Evolutionary conservation across 495 filamentous ascomycete species (phyloP).

Genomic region (Penicillium cinerascens): DNA sequence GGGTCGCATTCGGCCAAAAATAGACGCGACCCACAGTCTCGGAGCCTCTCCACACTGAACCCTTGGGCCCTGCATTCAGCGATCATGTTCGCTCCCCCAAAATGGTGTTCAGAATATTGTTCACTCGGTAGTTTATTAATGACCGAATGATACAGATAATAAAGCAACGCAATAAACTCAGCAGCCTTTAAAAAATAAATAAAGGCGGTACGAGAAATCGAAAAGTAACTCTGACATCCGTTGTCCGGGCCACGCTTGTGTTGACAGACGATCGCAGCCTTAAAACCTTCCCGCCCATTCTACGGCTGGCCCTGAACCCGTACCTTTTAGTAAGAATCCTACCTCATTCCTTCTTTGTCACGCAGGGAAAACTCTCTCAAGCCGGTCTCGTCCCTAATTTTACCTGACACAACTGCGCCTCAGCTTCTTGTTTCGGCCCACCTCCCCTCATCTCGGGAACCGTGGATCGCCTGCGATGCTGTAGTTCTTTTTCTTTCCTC

Average conservation of each 20-base stretch:
- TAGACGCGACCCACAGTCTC: constrained; percentile 6
- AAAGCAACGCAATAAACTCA: no score
- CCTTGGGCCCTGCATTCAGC: neutral
- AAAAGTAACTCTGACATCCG: neutral
- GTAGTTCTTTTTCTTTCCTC: neutral
- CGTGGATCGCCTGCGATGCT: constrained; percentile 20
- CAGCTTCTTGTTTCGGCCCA: constrained; percentile 11
- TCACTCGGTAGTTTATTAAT: no score
- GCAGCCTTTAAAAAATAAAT: neutral
- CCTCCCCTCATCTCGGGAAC: constrained; percentile 16
- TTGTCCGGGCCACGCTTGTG: constrained; percentile 22
- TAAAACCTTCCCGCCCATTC: neutral
- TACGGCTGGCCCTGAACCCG: neutral
- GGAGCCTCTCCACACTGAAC: constrained; percentile 7
- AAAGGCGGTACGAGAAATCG: neutral
- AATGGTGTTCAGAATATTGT: neutral
- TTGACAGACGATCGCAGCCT: constrained; percentile 14
- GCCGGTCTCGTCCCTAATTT: neutral
- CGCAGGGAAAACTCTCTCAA: neutral
- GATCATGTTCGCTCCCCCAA: neutral
- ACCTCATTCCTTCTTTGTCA: neutral
- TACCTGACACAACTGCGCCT: constrained; percentile 10
- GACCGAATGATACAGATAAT: no score
- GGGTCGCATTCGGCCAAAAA: constrained; percentile 2
- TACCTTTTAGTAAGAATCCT: no score